phyloP scores from a whole-genome alignment of 176 grass and related monocot genomes.

The Olyra latifolia region DNA sequence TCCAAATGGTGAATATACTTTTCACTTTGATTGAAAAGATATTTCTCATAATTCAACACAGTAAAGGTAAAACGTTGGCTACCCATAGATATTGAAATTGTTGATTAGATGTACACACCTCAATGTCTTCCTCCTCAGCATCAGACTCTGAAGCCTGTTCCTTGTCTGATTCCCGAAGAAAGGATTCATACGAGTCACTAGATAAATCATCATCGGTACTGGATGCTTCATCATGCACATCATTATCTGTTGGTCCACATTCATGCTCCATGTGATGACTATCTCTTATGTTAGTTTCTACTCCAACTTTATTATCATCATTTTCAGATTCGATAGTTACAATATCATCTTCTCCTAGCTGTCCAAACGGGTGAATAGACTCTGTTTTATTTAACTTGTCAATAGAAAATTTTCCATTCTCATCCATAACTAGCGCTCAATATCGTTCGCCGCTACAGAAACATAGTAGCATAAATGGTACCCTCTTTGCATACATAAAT shows the following conservation, averaged over 20 bases:
- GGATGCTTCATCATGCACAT: conserved; percentile 39
- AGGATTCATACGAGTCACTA: conserved; percentile 52
- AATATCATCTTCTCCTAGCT: conserved; percentile 17
- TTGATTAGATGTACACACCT: conserved; percentile 53
- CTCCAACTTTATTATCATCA: conserved; percentile 1
- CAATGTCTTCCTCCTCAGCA: conserved; percentile 50
- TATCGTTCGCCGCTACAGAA: conserved; percentile 21
- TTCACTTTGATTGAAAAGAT: conserved; percentile 19
- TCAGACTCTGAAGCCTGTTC: conserved; percentile 52
- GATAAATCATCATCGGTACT: conserved; percentile 44
- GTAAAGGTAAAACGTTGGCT: conserved; percentile 16
- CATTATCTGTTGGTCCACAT: background rate
- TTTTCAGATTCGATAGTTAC: conserved; percentile 33
- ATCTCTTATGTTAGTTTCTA: conserved; percentile 9
- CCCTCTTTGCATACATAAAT: conserved; percentile 18
- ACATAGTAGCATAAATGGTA: background rate
- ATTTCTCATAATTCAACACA: conserved; percentile 1
- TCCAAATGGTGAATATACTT: background rate
- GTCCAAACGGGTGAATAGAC: conserved; percentile 30
- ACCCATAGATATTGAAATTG: conserved; percentile 27
- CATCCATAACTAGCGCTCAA: conserved; percentile 11
- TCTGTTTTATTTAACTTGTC: conserved; percentile 18
- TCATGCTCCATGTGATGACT: conserved; percentile 1
- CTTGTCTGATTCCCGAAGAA: conserved; percentile 60
- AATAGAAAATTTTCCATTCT: conserved; percentile 23